These are phyloP conservation scores for Trichoderma sp. DNA, from an alignment of 2,329 filamentous ascomycete species.

Conservation along the genomic window DNA sequence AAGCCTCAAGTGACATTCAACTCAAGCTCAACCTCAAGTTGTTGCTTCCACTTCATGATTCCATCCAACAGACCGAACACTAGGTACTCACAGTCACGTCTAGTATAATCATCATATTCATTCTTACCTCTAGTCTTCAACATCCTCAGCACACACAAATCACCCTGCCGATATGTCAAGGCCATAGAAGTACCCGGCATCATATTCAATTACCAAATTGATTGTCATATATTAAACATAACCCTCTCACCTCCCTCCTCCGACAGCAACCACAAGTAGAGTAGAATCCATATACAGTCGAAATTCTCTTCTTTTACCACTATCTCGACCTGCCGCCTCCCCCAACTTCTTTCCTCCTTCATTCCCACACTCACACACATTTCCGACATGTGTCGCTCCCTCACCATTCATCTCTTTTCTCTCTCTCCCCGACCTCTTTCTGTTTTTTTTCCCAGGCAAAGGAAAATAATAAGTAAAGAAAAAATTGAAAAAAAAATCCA, in stretches of 20 bases:
- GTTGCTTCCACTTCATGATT: too few relatives aligned
- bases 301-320: background rate
- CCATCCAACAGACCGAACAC: too few relatives aligned
- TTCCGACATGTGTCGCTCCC: background rate
- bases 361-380: background rate
- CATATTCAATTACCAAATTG: slow-evolving; percentile 22
- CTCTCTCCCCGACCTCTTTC: background rate
- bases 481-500: slow-evolving; percentile 9
- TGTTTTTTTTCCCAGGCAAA: slow-evolving; percentile 1
- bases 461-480: slow-evolving; percentile 8
- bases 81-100: too few relatives aligned
- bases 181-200: slow-evolving; percentile 6
- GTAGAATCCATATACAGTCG: slow-evolving; percentile 1
- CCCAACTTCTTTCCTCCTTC: background rate
- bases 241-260: background rate
- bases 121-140: too few relatives aligned
- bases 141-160: background rate
- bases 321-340: slow-evolving; percentile 1
- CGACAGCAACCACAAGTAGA: background rate
- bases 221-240: slow-evolving; percentile 23
- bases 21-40: too few relatives aligned
- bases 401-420: slow-evolving; percentile 24
- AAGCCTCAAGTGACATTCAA: too few relatives aligned
- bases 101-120: too few relatives aligned
- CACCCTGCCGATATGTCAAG: background rate